Percentiles rank a stretch among this genome's conserved stretches.
Conservation (phyloP, 1,284 basidiomycete genomes). For the Trametes sp. region DNA sequence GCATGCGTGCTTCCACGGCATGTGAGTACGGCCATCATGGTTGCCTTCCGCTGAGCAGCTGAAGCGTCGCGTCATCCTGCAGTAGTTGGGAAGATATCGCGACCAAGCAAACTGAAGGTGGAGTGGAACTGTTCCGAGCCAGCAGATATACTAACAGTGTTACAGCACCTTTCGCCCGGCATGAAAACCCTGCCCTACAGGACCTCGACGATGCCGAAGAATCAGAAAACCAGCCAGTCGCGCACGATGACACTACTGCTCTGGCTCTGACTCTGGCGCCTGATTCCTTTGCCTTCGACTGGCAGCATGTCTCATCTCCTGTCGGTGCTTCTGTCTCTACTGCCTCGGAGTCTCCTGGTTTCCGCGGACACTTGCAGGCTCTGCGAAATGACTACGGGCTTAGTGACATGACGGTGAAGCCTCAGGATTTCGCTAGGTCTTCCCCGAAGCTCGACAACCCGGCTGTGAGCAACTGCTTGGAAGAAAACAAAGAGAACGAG, state of each 20-base stretch:
- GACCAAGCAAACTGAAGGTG: conserved; percentile 32
- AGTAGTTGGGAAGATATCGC: conserved; percentile 50
- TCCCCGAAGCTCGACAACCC: background rate
- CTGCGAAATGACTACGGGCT: conserved; percentile 1
- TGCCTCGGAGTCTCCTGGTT: conserved; percentile 1
- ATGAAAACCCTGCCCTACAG: background rate
- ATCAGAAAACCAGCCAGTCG: background rate
- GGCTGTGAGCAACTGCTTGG: background rate
- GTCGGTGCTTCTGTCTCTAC: background rate
- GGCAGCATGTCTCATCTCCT: conserved; percentile 9
- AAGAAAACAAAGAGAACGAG: conserved; percentile 1
- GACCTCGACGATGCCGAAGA: background rate
- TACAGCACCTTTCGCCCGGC: conserved; percentile 5
- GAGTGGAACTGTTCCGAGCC: background rate
- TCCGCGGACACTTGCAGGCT: conserved; percentile 6
- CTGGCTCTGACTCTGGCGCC: background rate
- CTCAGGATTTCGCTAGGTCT: background rate
- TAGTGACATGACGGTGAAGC: conserved; percentile 12
- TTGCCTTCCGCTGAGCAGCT: background rate
- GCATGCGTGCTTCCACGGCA: conserved; percentile 54
- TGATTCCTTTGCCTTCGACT: conserved; percentile 24
- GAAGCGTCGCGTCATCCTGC: background rate
- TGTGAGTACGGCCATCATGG: conserved; percentile 54
- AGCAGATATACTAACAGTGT: background rate
- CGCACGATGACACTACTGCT: background rate